Evolutionary conservation across 306 rosid genomes (phyloP).

Genomic region (Quercus rubra): DNA sequence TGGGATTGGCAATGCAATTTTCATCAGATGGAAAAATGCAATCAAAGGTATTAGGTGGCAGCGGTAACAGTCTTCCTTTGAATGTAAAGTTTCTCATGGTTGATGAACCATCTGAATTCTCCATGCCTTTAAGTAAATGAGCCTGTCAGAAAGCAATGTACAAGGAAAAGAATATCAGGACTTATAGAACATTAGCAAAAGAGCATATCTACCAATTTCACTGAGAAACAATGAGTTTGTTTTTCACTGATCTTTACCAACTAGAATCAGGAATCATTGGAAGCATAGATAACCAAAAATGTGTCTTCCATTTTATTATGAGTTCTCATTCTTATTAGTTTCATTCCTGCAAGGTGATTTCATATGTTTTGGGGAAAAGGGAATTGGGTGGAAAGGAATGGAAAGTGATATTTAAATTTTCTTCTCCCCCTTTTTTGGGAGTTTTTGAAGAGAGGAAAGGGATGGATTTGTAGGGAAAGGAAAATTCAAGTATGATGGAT

Average conservation of each 20-base stretch:
- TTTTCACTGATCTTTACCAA: too few species aligned
- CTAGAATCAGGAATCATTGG: too few species aligned
- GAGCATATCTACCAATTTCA: too few species aligned
- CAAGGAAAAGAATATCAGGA: background rate
- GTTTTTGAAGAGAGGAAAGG: background rate
- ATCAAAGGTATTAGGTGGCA: constrained; percentile 22
- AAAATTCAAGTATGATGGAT: background rate
- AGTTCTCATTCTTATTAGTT: background rate
- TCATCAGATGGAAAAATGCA: constrained; percentile 1
- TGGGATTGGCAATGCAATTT: background rate
- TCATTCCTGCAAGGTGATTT: background rate
- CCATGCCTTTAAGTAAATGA: constrained; percentile 16
- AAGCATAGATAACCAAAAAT: too few species aligned
- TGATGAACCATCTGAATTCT: constrained; percentile 15
- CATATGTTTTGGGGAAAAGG: too few species aligned
- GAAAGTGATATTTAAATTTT: too few species aligned
- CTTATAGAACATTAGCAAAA: too few species aligned
- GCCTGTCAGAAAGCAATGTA: background rate
- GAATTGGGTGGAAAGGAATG: too few species aligned
- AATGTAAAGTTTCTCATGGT: constrained; percentile 12
- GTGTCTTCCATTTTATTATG: too few species aligned
- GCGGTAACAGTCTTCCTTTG: constrained; percentile 22
- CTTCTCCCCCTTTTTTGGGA: background rate
- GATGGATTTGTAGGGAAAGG: background rate
- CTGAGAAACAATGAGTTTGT: too few species aligned